Evolutionary conservation across 768 basidiomycete genomes (phyloP), one percentile per base, ranked within the genome.

Genomic region (Leucocoprinus leucothites): DNA sequence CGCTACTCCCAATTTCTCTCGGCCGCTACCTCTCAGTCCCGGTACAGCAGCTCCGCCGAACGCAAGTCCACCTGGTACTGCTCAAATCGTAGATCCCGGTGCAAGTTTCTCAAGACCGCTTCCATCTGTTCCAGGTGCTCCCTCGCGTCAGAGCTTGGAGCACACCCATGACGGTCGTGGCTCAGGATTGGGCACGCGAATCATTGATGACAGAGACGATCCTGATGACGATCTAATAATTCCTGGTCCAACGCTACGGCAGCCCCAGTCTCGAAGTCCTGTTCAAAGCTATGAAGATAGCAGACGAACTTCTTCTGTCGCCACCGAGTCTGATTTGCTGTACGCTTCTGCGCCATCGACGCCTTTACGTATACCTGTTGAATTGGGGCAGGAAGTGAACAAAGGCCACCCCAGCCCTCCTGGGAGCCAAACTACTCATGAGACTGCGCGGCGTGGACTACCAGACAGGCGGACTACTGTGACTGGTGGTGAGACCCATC

Each of bases 271-370:
- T 11, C 53, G 28, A 14, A 47, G 25, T 3, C 53, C 25, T 14
- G 18, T 22, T 22, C 38, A 18, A 11, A n/a, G 53, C 21, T 28
- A 47, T 26, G 53, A 48, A n/a, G 53, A 55, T 9, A 46, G 40
- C 8, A 38, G 31, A 21, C 31, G 9, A 8, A 36, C 34, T 3
- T 55, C 53, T 19, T 48, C 45, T 31, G 26, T 21, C 8, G 35
- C 38, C 24, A 55, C 45, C 25, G 53, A 55, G 24, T 55, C 53
- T 11, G 45, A 48, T 2, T 25, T 55, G 18, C 26, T 55, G 34
- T 55, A 55, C 28, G 53, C 53, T 31, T 55, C 53, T 9, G 53
- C 53, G 6, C 46, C 53, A 8, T 55, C 53, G n/a, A 47, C 53
- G 7, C 46, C 53, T 11, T 16, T 42, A n/a, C 53, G 40, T 48